Base-by-base conservation (phyloP, 768 basidiomycete species). In the Chalciporus pseudorubinellus region DNA sequence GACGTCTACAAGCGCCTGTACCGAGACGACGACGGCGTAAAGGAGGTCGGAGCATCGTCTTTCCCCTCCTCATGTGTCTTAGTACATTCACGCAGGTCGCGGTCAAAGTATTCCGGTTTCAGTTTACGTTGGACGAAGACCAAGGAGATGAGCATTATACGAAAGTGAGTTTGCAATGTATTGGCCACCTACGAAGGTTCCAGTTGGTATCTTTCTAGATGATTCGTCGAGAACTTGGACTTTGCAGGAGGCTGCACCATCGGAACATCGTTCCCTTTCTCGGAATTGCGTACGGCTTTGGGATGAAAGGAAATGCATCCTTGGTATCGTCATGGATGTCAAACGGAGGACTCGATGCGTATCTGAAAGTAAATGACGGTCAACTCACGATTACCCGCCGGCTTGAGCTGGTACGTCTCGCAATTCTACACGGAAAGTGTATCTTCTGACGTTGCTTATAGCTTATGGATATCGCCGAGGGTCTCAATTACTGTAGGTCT, bases 311-410 rank as follows among this genome's bases (percentile, higher is more conserved):
- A 46, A 46, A 21, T n/a, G 19, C 36, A 0, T 46, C 44, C 16
- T 39, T 57, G 45, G 54, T 47, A 20, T 56, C 53, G 9, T 6
- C 21, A 7, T 56, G 55, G 53, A 56, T 56, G 46, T 44, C 52
- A 4, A 38, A 49, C 14, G 47, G 44, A 38, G 42, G 44, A 36
- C 26, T 56, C 4, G 46, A 55, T 16, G 11, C n/a, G n/a, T 50
- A 56, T 39, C 29, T 51, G 8, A 24, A 46, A 9, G 29, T 13
- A 0, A 39, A 51, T 34, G 41, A 18, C 12, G 14, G 34, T 19
- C 39, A 18, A 10, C 55, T 57, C 18, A 18, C 8, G 22, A 18
- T 57, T 13, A 31, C 33, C 28, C 44, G 44, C 19, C 44, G 48
- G 13, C 29, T 57, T 13, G 34, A 51, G 21, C 21, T 57, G 48